These are phyloP conservation scores for Sparassis latifolia DNA, from an alignment of 1,284 basidiomycete genomes.

Conservation along the genomic window DNA sequence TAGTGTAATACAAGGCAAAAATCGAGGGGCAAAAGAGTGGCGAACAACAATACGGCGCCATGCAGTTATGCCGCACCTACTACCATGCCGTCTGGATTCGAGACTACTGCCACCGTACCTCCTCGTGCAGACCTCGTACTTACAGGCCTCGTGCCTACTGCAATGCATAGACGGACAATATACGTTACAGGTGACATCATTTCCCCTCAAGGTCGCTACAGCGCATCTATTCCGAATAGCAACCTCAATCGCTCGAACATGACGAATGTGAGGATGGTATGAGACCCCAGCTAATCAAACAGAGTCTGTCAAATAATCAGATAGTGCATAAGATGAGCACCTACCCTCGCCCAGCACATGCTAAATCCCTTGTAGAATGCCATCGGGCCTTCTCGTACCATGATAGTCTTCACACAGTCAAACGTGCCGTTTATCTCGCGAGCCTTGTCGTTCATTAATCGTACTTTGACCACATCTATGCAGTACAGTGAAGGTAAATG, in stretches of 20 bases:
- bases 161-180: too few species aligned
- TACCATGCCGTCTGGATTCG: too few species aligned
- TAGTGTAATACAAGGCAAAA: too few species aligned
- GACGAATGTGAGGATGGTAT: constrained; percentile 32
- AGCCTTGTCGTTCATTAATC: constrained; percentile 35
- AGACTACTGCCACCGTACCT: too few species aligned
- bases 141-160: too few species aligned
- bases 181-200: too few species aligned
- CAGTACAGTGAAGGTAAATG: too few species aligned
- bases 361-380: constrained; percentile 35
- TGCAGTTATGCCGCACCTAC: too few species aligned
- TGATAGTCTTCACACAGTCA: constrained; percentile 26
- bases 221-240: constrained; percentile 28
- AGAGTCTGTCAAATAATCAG: background rate
- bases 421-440: constrained; percentile 24
- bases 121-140: too few species aligned
- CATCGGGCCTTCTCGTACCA: constrained; percentile 27
- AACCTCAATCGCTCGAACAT: constrained; percentile 29
- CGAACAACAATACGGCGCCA: too few species aligned
- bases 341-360: constrained; percentile 34
- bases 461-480: constrained; percentile 34
- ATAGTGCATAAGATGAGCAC: constrained; percentile 6
- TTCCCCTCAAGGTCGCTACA: constrained; percentile 16
- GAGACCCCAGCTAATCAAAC: constrained; percentile 27
- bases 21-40: too few species aligned